Conservation (phyloP, 1,284 basidiomycete species). For the Malassezia nana region DNA sequence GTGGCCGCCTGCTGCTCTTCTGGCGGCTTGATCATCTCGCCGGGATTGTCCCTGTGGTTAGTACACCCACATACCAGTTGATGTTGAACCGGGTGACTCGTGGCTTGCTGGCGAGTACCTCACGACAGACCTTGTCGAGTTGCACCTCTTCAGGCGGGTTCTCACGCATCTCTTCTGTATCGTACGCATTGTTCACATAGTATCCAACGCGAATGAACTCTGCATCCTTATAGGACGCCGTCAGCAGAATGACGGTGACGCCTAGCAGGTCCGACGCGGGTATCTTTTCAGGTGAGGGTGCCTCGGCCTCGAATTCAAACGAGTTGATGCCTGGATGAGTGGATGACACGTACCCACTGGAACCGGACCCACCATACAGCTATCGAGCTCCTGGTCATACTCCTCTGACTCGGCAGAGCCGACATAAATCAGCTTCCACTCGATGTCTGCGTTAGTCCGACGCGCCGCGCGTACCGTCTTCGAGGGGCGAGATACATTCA, state of each 20-base stretch:
- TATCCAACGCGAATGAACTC: constrained; percentile 98
- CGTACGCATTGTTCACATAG: constrained; percentile 98
- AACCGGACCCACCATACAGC: constrained; percentile 70
- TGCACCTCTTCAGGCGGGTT: constrained; percentile 43
- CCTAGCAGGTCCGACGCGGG: constrained; percentile 74
- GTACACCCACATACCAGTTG: constrained; percentile 42
- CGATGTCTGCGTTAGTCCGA: constrained; percentile 60
- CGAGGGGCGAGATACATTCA: constrained; percentile 84
- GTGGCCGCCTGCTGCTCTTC: neutral
- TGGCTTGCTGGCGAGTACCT: constrained; percentile 77
- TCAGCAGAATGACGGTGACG: constrained; percentile 79
- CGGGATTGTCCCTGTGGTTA: constrained; percentile 6
- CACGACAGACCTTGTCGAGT: constrained; percentile 60
- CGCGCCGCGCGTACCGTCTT: constrained; percentile 61
- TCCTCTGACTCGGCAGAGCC: constrained; percentile 83
- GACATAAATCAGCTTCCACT: constrained; percentile 95
- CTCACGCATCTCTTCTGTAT: constrained; percentile 62
- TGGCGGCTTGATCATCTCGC: constrained; percentile 5
- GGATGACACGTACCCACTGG: constrained; percentile 51
- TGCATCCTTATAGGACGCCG: constrained; percentile 76
- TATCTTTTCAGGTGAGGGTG: constrained; percentile 58
- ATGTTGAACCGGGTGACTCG: constrained; percentile 70
- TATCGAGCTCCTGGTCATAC: constrained; percentile 86
- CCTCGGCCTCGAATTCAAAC: constrained; percentile 72
- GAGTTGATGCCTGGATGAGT: constrained; percentile 60